Conservation (phyloP, 164 flowering plant species). For the Nymphaea thermarum region DNA sequence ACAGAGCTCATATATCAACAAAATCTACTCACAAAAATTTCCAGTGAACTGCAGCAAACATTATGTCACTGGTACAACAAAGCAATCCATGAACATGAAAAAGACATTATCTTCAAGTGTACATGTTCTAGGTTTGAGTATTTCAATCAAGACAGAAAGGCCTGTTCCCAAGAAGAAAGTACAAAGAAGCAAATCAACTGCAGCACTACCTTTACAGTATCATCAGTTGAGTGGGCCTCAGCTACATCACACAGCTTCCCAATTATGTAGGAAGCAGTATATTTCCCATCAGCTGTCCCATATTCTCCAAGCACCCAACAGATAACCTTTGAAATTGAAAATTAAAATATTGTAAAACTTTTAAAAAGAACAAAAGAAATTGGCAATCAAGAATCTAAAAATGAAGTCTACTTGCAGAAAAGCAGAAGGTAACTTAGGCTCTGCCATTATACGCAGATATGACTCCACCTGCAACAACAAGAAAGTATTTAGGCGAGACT, state of each 20-base stretch:
- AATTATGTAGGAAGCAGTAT: conserved; percentile 74
- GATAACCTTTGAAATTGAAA: conserved; percentile 46
- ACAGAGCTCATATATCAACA: too few species aligned
- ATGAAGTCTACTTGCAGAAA: conserved; percentile 66
- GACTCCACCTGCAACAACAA: conserved; percentile 72
- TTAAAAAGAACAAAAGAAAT: background rate
- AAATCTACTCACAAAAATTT: too few species aligned
- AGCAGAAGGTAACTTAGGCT: conserved; percentile 89
- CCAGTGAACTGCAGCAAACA: too few species aligned
- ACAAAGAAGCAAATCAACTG: background rate
- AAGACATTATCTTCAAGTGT: too few species aligned
- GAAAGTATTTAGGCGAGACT: background rate
- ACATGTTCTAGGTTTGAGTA: background rate
- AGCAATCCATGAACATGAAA: too few species aligned
- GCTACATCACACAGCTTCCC: conserved; percentile 98
- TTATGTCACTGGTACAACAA: too few species aligned
- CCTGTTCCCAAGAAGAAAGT: background rate
- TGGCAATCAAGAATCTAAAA: conserved; percentile 3
- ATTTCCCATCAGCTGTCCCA: conserved; percentile 91
- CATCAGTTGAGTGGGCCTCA: conserved; percentile 88
- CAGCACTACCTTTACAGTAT: conserved; percentile 75
- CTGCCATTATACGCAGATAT: conserved; percentile 73
- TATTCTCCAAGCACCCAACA: conserved; percentile 99
- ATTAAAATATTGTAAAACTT: background rate
- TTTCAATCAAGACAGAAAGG: background rate